These are phyloP conservation scores for Iris pallida DNA, from an alignment of 116 monocot species.

Conservation along the genomic window DNA sequence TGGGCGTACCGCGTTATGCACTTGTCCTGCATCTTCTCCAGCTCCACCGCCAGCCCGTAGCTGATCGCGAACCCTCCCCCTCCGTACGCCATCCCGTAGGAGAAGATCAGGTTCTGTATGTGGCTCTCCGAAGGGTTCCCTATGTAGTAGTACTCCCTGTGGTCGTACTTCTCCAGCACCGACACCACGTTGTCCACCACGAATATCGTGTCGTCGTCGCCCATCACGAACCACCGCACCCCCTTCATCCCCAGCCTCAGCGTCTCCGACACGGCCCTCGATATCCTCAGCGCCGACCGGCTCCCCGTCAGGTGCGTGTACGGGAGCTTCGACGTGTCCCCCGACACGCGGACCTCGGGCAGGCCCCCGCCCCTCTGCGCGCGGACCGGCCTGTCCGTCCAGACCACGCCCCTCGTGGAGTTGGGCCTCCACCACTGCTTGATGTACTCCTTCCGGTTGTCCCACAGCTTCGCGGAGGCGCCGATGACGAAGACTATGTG, in stretches of 20 bases:
- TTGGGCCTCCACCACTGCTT: conserved; percentile 46
- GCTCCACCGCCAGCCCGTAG: conserved; percentile 25
- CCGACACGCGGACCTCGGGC: conserved; percentile 25
- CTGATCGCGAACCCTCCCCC: conserved; percentile 59
- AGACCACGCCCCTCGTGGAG: conserved; percentile 32
- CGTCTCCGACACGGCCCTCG: conserved; percentile 38
- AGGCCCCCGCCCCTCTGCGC: background rate
- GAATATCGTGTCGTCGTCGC: conserved; percentile 56
- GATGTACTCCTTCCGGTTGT: conserved; percentile 40
- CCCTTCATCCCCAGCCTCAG: conserved; percentile 11
- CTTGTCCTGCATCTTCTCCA: conserved; percentile 34
- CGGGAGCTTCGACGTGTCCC: conserved; percentile 29
- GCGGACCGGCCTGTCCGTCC: conserved; percentile 18
- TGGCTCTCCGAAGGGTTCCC: conserved; percentile 43
- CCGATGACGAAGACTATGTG: conserved; percentile 58
- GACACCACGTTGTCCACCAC: conserved; percentile 26
- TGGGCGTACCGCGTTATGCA: conserved; percentile 28
- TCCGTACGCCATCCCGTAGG: conserved; percentile 47
- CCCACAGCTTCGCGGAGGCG: conserved; percentile 36
- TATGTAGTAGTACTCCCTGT: conserved; percentile 33
- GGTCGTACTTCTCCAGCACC: conserved; percentile 18
- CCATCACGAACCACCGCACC: conserved; percentile 42
- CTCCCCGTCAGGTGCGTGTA: conserved; percentile 22
- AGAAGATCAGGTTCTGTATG: conserved; percentile 37
- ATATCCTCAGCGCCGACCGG: conserved; percentile 33